These are phyloP conservation scores for Yarrowia sp. DNA, from an alignment of 805 yeast species.

Conservation along the genomic window DNA sequence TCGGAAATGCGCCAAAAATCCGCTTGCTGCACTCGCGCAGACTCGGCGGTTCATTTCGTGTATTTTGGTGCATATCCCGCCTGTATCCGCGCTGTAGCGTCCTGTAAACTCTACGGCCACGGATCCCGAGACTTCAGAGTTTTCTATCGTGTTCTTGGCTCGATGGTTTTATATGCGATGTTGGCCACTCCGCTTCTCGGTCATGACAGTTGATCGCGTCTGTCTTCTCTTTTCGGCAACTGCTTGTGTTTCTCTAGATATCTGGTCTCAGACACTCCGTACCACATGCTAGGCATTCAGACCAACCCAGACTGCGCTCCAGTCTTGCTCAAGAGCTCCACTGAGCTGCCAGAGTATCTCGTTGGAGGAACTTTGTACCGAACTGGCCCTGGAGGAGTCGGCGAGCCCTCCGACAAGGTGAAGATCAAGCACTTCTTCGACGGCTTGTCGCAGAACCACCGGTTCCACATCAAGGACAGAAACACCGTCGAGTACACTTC, in stretches of 20 bases:
- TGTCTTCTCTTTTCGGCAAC: neutral
- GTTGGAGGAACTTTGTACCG: conserved; percentile 13
- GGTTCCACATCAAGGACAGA: neutral
- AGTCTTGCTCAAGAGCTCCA: neutral
- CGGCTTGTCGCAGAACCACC: conserved; percentile 9
- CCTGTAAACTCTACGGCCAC: neutral
- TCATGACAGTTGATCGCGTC: neutral
- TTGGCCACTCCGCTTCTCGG: no score
- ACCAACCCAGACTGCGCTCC: neutral
- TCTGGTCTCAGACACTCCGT: no score
- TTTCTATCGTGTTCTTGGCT: neutral
- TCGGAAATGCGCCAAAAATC: no score
- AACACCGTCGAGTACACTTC: neutral
- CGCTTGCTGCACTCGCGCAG: no score
- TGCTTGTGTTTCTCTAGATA: no score
- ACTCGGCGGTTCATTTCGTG: no score
- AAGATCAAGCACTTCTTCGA: neutral
- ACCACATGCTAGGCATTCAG: neutral
- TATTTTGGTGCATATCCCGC: no score
- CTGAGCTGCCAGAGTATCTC: neutral
- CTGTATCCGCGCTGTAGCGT: no score
- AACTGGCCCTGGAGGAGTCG: conserved; percentile 10
- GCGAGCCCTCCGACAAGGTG: neutral
- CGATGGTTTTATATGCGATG: neutral
- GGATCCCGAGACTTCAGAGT: neutral